Percentiles rank a stretch among this genome's conserved stretches.
These are phyloP conservation scores for Ceratocystis ficicola DNA, from an alignment of 2,329 filamentous ascomycete genomes.

Conservation along the genomic window DNA sequence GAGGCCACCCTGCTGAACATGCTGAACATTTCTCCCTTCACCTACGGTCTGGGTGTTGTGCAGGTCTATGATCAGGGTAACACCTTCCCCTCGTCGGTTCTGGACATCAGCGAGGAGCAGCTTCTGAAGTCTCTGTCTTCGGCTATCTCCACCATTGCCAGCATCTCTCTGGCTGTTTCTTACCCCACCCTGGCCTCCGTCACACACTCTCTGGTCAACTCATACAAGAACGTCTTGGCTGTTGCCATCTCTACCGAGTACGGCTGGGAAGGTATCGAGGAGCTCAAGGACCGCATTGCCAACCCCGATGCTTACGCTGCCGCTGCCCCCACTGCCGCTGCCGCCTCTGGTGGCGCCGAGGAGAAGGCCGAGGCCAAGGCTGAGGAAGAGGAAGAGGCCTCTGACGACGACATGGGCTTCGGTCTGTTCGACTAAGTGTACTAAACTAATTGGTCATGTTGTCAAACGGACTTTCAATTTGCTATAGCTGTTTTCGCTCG, in stretches of 20 bases:
- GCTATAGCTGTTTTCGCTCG: slow-evolving; percentile 23
- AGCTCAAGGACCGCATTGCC: slow-evolving; percentile 98
- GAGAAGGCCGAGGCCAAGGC: slow-evolving; percentile 50
- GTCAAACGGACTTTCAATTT: slow-evolving; percentile 70
- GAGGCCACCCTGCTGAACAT: slow-evolving; percentile 99
- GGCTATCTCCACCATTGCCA: slow-evolving; percentile 77
- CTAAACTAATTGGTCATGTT: slow-evolving; percentile 37
- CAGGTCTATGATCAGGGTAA: slow-evolving; percentile 99
- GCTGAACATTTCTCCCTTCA: slow-evolving; percentile 99
- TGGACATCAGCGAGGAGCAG: slow-evolving; percentile 92
- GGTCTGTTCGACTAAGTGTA: slow-evolving; percentile 58
- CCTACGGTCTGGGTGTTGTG: slow-evolving; percentile 90
- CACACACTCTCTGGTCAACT: slow-evolving; percentile 92
- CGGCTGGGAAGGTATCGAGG: slow-evolving; percentile 88
- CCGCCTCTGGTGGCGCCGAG: slow-evolving; percentile 39
- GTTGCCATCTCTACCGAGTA: slow-evolving; percentile 83
- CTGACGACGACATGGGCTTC: slow-evolving; percentile 37
- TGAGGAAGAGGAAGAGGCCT: slow-evolving; percentile 55
- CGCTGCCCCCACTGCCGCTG: slow-evolving; percentile 58
- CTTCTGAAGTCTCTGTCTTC: slow-evolving; percentile 70
- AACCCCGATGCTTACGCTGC: slow-evolving; percentile 95
- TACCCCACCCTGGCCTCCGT: slow-evolving; percentile 94
- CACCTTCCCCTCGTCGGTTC: slow-evolving; percentile 70
- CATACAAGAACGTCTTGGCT: slow-evolving; percentile 92
- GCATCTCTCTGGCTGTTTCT: slow-evolving; percentile 81